Evolutionary conservation across 2,329 filamentous ascomycete species (phyloP).

Genomic region (Xylariaceae sp.): DNA sequence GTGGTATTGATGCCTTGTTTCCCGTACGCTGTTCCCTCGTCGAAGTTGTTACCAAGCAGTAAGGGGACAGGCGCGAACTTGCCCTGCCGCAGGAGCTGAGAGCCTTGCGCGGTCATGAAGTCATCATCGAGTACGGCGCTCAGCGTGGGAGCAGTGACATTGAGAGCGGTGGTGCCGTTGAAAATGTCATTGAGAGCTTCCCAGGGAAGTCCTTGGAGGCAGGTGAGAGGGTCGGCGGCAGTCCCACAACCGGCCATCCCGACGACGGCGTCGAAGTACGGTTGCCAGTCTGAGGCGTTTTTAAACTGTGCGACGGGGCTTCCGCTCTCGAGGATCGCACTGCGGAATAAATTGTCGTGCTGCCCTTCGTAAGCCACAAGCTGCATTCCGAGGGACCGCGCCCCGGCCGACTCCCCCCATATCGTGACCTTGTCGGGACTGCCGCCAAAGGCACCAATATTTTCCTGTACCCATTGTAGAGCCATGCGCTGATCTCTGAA

Average conservation of each 20-base stretch:
- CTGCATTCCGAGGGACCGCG: too few relatives aligned
- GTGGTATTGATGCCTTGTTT: conserved; percentile 22
- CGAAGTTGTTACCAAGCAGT: conserved; percentile 27
- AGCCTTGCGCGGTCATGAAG: conserved; percentile 20
- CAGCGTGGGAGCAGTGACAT: conserved; percentile 14
- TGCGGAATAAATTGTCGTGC: conserved; percentile 16
- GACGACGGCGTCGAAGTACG: too few relatives aligned
- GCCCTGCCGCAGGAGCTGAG: conserved; percentile 17
- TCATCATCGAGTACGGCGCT: conserved; percentile 24
- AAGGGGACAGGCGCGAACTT: conserved; percentile 25
- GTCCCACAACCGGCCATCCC: conserved; percentile 16
- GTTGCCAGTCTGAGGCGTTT: conserved; percentile 19
- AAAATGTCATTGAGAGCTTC: conserved; percentile 18
- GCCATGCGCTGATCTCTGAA: conserved; percentile 42
- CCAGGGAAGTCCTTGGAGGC: conserved; percentile 25
- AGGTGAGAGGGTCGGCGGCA: conserved; percentile 20
- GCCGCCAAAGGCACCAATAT: conserved; percentile 33
- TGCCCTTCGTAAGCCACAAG: conserved; percentile 20
- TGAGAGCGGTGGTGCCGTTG: conserved; percentile 11
- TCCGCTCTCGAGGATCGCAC: conserved; percentile 37
- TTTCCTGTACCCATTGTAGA: conserved; percentile 38
- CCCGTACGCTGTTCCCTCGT: conserved; percentile 19
- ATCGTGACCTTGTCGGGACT: conserved; percentile 37
- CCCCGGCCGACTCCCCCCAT: conserved; percentile 44
- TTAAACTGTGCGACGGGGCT: conserved; percentile 23